Base-by-base conservation (phyloP, 2,329 filamentous ascomycete species). In the Neopestalotiopsis sp. region DNA sequence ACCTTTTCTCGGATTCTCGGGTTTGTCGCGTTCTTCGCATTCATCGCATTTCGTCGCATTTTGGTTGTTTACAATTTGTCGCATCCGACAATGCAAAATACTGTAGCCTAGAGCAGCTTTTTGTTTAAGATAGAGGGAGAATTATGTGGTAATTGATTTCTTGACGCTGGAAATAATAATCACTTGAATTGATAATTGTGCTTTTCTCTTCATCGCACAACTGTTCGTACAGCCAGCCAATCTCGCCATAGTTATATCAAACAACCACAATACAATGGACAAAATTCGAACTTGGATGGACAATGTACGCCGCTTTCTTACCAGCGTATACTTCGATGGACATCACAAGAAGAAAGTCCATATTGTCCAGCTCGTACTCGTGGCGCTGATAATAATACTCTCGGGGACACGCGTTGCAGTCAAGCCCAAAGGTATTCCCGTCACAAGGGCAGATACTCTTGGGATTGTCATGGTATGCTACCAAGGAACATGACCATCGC, bases 181-280 rank as follows among this genome's bases (percentile, higher is more conserved):
- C n/a, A 52, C 6, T 10, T 9, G 5, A 52, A 14, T 10, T 20
- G n/a, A 6, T n/a, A 3, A 14, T 52, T 20, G 6, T 28, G 24
- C 24, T 28, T 28, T 7, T 4, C 17, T 52, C 45, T 20, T 52
- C 14, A 52, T n/a, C n/a, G 9, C 45, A 24, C 5, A 38, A 38
- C 1, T 38, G 0, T 10, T 38, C 34, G 9, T 20, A 52, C 3
- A 9, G 7, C 9, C 4, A 7, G 9, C n/a, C 2, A 52, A 9
- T 52, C n/a, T 20, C 1, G 10, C 9, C 1, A 1, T 4, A 28
- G 24, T 28, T 0, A 1, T 28, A 28, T 0, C 24, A 28, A 28
- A 20, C 45, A 6, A 4, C 7, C 1, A n/a, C 17, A n/a, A 52
- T 9, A 59, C 10, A 20, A 59, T 59, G 57, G 57, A 30, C 24